Conservation (phyloP, 2,329 filamentous ascomycete species). For the Ascochyta pisi region DNA sequence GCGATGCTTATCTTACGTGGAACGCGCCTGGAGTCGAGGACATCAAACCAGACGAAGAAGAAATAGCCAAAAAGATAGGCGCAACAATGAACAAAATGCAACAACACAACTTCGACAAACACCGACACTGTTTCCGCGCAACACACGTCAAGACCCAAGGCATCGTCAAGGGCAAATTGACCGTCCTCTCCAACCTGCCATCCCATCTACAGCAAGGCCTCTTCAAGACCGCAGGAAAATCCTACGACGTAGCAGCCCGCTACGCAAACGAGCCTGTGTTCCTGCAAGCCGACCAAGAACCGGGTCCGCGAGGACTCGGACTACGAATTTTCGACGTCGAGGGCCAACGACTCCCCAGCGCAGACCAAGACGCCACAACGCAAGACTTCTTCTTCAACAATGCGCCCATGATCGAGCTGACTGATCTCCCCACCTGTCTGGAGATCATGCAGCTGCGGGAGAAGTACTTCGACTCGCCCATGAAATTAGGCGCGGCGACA, state of each 20-base stretch:
- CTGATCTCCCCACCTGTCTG: constrained; percentile 40
- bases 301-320: constrained; percentile 45
- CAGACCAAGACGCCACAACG: constrained; percentile 17
- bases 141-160: constrained; percentile 45
- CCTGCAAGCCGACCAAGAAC: constrained; percentile 45
- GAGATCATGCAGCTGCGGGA: constrained; percentile 43
- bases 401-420: constrained; percentile 41
- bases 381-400: constrained; percentile 47
- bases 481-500: constrained; percentile 24
- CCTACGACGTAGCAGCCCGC: constrained; percentile 47
- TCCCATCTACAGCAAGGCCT: constrained; percentile 47
- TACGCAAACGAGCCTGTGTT: constrained; percentile 49
- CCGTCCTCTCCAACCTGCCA: constrained; percentile 27
- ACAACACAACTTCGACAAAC: constrained; percentile 51
- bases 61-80: constrained; percentile 45
- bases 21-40: constrained; percentile 46
- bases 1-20: constrained; percentile 35
- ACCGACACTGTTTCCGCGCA: constrained; percentile 48
- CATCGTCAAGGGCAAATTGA: constrained; percentile 32
- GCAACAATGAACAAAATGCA: constrained; percentile 49
- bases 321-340: constrained; percentile 48
- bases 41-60: constrained; percentile 40
- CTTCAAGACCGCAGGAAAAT: constrained; percentile 41
- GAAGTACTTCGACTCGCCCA: constrained; percentile 35
- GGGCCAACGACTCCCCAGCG: constrained; percentile 31